phyloP scores from a whole-genome alignment of 129 eudicot species.

The Tagetes patula region DNA sequence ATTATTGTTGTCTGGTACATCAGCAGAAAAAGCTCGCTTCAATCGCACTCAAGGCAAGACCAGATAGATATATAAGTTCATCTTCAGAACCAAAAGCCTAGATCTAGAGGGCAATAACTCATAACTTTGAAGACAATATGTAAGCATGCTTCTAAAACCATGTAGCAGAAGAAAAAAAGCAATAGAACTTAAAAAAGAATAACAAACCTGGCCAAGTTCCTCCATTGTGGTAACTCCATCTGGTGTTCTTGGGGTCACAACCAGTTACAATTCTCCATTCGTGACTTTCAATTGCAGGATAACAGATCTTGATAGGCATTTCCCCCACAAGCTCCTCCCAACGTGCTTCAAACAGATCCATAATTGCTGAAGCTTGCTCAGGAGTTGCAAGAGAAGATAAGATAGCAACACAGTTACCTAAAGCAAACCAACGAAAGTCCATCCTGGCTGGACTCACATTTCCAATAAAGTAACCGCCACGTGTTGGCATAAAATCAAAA shows the following conservation, averaged over 20 bases:
- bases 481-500: slow-evolving; percentile 18
- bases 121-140: background rate
- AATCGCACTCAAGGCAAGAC: background rate
- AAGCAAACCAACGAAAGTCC: slow-evolving; percentile 81
- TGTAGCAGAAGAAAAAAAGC: slow-evolving; percentile 3
- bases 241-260: slow-evolving; percentile 16
- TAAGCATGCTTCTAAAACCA: slow-evolving; percentile 5
- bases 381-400: slow-evolving; percentile 75
- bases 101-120: background rate
- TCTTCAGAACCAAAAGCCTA: background rate
- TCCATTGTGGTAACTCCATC: slow-evolving; percentile 65
- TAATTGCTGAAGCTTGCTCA: slow-evolving; percentile 74
- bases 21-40: slow-evolving; percentile 1
- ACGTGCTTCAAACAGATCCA: slow-evolving; percentile 80
- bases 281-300: slow-evolving; percentile 72
- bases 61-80: background rate
- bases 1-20: background rate
- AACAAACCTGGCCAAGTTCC: slow-evolving; percentile 87
- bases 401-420: slow-evolving; percentile 79
- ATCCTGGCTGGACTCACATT: slow-evolving; percentile 83
- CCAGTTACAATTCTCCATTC: slow-evolving; percentile 62
- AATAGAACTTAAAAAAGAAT: background rate
- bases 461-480: slow-evolving; percentile 62
- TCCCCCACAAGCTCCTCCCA: slow-evolving; percentile 85
- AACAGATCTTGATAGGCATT: slow-evolving; percentile 70